Evolutionary conservation across 1,139 yeast genomes (phyloP).

Genomic region (Geotrichum cucujoidarum): DNA sequence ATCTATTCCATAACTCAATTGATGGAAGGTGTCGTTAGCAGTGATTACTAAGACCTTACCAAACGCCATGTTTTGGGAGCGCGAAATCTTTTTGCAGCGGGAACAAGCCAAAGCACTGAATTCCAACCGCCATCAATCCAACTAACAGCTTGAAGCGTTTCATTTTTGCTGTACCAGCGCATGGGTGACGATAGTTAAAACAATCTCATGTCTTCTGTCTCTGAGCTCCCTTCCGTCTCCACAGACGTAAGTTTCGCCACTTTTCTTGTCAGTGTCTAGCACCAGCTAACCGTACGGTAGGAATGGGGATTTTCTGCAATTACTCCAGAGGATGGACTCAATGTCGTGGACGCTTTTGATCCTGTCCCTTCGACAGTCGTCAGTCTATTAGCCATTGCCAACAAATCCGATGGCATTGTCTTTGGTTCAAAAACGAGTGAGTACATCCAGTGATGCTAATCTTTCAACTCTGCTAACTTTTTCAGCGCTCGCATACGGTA

Average conservation of each 20-base stretch:
- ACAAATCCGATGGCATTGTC: conserved; percentile 10
- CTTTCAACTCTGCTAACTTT: not conserved
- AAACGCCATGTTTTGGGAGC: too few relatives aligned
- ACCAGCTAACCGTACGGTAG: conserved; percentile 9
- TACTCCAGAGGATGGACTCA: conserved; percentile 25
- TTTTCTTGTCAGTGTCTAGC: too few relatives aligned
- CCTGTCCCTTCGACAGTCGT: conserved; percentile 20
- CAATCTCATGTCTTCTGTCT: conserved; percentile 1
- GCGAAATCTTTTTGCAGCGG: too few relatives aligned
- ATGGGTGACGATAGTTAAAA: too few relatives aligned
- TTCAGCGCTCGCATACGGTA: conserved; percentile 1
- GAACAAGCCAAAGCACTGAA: too few relatives aligned
- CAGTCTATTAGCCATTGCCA: conserved; percentile 12
- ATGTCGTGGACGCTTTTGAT: conserved; percentile 21
- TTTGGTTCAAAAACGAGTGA: conserved; percentile 12
- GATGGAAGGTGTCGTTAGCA: too few relatives aligned
- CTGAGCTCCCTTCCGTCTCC: conserved; percentile 3
- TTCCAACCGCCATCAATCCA: too few relatives aligned
- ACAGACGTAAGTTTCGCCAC: conserved; percentile 4
- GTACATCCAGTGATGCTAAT: not conserved
- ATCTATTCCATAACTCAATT: too few relatives aligned
- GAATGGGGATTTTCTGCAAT: conserved; percentile 28
- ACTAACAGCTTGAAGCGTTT: too few relatives aligned
- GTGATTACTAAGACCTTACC: too few relatives aligned
- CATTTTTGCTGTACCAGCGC: too few relatives aligned